phyloP scores from a whole-genome alignment of 139 green algal species.

The Parachlorella kessleri region DNA sequence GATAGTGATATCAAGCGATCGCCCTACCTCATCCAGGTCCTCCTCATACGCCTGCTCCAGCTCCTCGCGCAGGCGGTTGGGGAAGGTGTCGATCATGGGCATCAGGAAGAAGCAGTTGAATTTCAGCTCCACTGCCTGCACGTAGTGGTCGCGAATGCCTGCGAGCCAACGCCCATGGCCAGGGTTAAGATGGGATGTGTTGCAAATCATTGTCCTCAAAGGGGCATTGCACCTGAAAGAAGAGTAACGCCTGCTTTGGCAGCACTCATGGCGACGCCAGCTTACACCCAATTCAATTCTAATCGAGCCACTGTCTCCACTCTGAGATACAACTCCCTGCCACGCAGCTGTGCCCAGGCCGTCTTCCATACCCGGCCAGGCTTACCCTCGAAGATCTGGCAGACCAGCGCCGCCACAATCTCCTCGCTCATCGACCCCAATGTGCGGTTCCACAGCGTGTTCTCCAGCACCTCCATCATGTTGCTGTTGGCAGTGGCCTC shows the following conservation, averaged over 20 bases:
- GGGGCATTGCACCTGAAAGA: too few species aligned
- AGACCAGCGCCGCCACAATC: constrained; percentile 90
- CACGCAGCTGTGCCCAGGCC: too few species aligned
- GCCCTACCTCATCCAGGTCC: constrained; percentile 80
- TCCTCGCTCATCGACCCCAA: constrained; percentile 83
- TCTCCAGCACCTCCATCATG: constrained; percentile 76
- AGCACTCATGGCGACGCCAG: too few species aligned
- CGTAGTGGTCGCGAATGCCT: constrained; percentile 92
- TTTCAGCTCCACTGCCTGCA: constrained; percentile 86
- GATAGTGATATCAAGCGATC: too few species aligned
- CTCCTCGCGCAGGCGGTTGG: constrained; percentile 77
- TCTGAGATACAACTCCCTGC: too few species aligned
- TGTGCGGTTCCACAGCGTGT: constrained; percentile 87
- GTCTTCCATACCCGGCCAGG: too few species aligned
- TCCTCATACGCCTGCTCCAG: constrained; percentile 86
- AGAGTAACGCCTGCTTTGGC: too few species aligned
- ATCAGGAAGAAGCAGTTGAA: constrained; percentile 99
- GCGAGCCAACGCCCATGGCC: too few species aligned
- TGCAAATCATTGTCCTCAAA: too few species aligned
- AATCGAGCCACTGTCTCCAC: too few species aligned
- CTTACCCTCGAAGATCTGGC: constrained; percentile 79
- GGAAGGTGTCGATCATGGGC: constrained; percentile 92
- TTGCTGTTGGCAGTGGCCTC: constrained; percentile 1
- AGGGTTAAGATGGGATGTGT: too few species aligned
- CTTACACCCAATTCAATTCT: too few species aligned